Conservation (phyloP, 208 protist species). For the Leptomonas seymouri region DNA sequence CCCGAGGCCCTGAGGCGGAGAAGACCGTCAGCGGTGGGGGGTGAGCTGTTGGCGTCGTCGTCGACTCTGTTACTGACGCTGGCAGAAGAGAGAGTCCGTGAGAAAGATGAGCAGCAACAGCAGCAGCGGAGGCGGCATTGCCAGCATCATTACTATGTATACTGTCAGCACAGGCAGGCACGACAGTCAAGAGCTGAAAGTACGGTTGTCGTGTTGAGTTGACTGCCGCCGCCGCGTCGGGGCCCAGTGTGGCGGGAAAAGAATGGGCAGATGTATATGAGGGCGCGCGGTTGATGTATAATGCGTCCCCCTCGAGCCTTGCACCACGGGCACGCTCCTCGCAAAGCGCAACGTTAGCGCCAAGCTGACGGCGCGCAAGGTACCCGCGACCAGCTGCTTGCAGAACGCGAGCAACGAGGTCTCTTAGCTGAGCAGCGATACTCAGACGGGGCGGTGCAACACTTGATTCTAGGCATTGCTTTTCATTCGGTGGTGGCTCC, state of each 20-base stretch:
- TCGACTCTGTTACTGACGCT: not conserved
- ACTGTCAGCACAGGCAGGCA: not conserved
- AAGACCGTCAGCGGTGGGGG: slow-evolving; percentile 28
- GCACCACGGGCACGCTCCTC: not conserved
- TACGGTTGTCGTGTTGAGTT: too few relatives aligned
- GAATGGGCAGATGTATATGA: not conserved
- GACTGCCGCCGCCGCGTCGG: not conserved
- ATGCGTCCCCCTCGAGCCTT: not conserved
- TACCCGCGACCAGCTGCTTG: slow-evolving; percentile 49
- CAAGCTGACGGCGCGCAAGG: slow-evolving; percentile 19
- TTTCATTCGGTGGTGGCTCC: not conserved
- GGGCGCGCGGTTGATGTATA: not conserved
- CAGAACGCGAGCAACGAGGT: slow-evolving; percentile 19
- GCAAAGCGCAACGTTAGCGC: not conserved
- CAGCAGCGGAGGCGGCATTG: not conserved
- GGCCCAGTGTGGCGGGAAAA: not conserved
- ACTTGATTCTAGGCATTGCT: not conserved
- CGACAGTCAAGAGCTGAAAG: too few relatives aligned
- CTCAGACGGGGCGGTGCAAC: not conserved
- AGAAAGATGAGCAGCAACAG: not conserved
- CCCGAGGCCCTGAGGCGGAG: not conserved
- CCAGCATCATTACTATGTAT: too few relatives aligned
- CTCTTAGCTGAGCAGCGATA: slow-evolving; percentile 15
- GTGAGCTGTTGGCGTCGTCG: not conserved
- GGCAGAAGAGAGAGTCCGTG: not conserved